phyloP scores from a whole-genome alignment of 352 stramenopile species.

The Globisporangium heterothallicum region DNA sequence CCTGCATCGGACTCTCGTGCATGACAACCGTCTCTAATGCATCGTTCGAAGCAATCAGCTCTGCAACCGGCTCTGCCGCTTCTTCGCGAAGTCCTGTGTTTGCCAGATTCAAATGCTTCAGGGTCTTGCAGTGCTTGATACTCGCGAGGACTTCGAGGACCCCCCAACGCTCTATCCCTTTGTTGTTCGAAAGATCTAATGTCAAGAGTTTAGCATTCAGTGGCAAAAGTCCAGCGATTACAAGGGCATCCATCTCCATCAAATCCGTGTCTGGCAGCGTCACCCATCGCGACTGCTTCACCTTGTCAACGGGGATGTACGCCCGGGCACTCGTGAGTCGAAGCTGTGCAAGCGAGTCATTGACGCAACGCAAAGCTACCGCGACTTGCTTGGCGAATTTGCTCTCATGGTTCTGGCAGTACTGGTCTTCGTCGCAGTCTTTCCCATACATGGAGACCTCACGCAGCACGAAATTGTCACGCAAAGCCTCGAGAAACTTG shows the following conservation, averaged over 20 bases:
- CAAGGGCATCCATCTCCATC: slow-evolving; percentile 54
- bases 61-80: slow-evolving; percentile 48
- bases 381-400: slow-evolving; percentile 45
- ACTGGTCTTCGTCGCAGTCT: slow-evolving; percentile 46
- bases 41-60: slow-evolving; percentile 50
- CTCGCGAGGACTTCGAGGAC: slow-evolving; percentile 48
- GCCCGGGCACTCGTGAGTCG: slow-evolving; percentile 36
- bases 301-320: slow-evolving; percentile 48
- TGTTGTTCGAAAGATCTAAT: slow-evolving; percentile 63
- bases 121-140: slow-evolving; percentile 46
- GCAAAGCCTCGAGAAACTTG: slow-evolving; percentile 29
- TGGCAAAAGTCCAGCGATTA: slow-evolving; percentile 52
- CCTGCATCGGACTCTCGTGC: slow-evolving; percentile 28
- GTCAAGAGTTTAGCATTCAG: slow-evolving; percentile 49
- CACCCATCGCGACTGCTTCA: slow-evolving; percentile 64
- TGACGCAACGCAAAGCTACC: slow-evolving; percentile 39
- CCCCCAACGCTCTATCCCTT: slow-evolving; percentile 35
- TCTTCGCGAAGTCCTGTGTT: slow-evolving; percentile 60
- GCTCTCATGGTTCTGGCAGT: slow-evolving; percentile 50
- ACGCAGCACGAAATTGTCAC: slow-evolving; percentile 57
- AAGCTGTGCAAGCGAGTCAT: slow-evolving; percentile 39
- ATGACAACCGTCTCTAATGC: slow-evolving; percentile 61
- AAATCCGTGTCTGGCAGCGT: slow-evolving; percentile 25
- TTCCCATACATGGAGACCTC: slow-evolving; percentile 42
- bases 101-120: slow-evolving; percentile 43